Evolutionary conservation across 768 basidiomycete species (phyloP).

Genomic region (Termitomyces sp.): DNA sequence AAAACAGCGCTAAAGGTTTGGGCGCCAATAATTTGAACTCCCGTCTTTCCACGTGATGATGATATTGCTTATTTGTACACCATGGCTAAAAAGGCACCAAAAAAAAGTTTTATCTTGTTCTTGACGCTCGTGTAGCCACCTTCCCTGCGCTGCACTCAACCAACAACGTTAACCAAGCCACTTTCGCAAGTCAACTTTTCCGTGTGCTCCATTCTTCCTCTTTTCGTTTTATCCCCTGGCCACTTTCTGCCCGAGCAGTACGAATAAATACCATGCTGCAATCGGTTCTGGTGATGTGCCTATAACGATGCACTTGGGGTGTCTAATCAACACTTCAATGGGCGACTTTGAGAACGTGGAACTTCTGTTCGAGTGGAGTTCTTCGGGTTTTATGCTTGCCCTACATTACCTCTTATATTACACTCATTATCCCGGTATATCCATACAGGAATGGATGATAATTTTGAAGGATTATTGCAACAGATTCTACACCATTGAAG

Average conservation of each 20-base stretch:
- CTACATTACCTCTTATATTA: constrained; percentile 21
- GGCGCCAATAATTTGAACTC: neutral
- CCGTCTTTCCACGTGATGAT: constrained; percentile 7
- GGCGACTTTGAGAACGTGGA: constrained; percentile 36
- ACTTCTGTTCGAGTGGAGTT: constrained; percentile 31
- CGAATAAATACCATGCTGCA: constrained; percentile 50
- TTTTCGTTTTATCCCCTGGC: constrained; percentile 31
- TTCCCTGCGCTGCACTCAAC: no score
- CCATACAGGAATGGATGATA: neutral
- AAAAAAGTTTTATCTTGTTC: neutral
- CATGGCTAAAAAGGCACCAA: neutral
- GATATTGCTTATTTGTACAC: neutral
- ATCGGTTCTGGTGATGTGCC: constrained; percentile 82
- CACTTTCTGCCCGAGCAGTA: constrained; percentile 79
- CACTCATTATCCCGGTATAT: neutral
- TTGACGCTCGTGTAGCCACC: neutral
- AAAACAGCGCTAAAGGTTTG: neutral
- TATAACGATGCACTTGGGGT: constrained; percentile 45
- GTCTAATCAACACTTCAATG: constrained; percentile 57
- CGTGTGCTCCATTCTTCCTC: constrained; percentile 4
- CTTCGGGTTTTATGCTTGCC: constrained; percentile 27
- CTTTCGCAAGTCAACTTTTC: neutral
- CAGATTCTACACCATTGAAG: no score
- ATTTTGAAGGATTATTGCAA: no score
- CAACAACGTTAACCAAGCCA: no score